phyloP scores from a whole-genome alignment of 257 asterid species.

The Haberlea rhodopensis region DNA sequence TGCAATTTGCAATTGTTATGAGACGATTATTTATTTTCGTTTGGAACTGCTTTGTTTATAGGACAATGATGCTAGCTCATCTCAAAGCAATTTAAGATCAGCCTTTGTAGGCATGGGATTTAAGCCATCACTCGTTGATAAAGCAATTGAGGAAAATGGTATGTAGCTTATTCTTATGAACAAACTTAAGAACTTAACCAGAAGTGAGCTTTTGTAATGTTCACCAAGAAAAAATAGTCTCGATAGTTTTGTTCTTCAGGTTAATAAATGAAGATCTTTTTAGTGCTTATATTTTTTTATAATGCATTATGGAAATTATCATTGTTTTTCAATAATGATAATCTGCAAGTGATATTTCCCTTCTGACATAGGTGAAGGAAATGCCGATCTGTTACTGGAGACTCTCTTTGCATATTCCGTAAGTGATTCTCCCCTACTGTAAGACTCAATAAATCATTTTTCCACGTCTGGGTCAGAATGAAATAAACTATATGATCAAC shows the following conservation, averaged over 20 bases:
- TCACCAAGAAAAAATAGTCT: not conserved
- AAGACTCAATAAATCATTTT: not conserved
- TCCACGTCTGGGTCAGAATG: not conserved
- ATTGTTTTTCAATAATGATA: conserved; percentile 11
- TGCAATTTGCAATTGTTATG: conserved; percentile 6
- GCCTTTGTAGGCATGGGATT: conserved; percentile 89
- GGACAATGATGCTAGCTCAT: conserved; percentile 76
- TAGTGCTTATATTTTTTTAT: not conserved
- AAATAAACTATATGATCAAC: not conserved
- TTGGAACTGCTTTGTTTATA: conserved; percentile 21
- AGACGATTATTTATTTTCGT: conserved; percentile 15
- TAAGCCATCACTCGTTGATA: conserved; percentile 63
- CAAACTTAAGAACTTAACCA: conserved; percentile 11
- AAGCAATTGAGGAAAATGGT: conserved; percentile 79
- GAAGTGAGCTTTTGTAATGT: conserved; percentile 14
- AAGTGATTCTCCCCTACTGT: conserved; percentile 33
- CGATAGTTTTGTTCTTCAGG: conserved; percentile 2
- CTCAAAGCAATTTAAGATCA: conserved; percentile 57
- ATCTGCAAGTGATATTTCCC: conserved; percentile 23
- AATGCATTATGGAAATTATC: conserved; percentile 1
- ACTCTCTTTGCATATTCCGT: conserved; percentile 70
- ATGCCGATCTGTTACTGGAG: conserved; percentile 69
- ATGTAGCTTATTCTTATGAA: conserved; percentile 18
- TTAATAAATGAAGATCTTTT: conserved; percentile 9
- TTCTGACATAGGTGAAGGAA: conserved; percentile 57